phyloP scores from a whole-genome alignment of 2,329 filamentous ascomycete genomes.

The Aureobasidium namibiae region DNA sequence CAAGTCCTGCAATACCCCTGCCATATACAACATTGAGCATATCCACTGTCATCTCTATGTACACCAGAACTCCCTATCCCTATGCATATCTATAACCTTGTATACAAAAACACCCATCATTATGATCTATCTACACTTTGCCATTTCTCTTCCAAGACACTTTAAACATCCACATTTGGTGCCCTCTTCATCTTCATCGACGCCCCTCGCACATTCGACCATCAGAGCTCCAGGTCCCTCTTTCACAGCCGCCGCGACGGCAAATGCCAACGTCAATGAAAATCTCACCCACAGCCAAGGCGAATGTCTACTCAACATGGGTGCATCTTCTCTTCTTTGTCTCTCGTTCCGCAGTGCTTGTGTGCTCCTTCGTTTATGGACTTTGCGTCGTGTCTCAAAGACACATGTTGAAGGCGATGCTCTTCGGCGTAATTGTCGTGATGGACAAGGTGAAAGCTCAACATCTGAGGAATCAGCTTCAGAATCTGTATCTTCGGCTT shows the following conservation, averaged over 20 bases:
- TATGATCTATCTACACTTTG: neutral
- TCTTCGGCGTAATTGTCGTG: neutral
- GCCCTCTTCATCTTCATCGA: no score
- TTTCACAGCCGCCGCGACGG: conserved; percentile 40
- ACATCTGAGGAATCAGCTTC: neutral
- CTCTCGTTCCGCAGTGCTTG: neutral
- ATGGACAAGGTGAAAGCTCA: neutral
- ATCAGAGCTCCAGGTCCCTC: conserved; percentile 36
- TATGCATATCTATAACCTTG: no score
- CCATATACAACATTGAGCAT: no score
- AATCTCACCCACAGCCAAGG: conserved; percentile 41
- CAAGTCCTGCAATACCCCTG: no score
- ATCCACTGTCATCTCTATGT: no score
- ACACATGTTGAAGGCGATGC: neutral
- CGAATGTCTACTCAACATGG: conserved; percentile 19
- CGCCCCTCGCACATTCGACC: neutral
- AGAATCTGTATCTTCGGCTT: neutral
- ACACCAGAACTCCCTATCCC: no score
- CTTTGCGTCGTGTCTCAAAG: neutral
- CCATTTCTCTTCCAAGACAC: neutral
- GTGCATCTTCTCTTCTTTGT: neutral
- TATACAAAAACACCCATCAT: no score
- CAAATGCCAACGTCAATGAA: conserved; percentile 39
- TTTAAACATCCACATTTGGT: neutral
- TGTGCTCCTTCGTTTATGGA: neutral